Percentiles rank a stretch among this genome's conserved stretches.
Conservation (phyloP, 768 basidiomycete species). For the Psilocybe tampanensis region DNA sequence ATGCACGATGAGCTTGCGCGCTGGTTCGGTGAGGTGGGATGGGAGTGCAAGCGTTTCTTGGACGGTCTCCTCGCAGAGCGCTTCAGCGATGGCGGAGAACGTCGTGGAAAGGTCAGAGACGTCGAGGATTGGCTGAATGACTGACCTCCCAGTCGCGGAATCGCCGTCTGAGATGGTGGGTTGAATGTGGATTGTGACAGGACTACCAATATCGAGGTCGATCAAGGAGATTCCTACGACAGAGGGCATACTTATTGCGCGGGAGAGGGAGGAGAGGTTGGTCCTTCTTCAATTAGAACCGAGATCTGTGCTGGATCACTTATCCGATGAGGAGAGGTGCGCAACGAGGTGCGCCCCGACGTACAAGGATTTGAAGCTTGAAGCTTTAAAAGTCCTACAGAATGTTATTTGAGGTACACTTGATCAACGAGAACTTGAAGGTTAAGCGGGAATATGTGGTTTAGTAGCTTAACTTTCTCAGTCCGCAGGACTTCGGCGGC, state of each 20-base stretch:
- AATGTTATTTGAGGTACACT: no score
- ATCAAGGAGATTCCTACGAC: constrained; percentile 13
- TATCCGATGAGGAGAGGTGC: no score
- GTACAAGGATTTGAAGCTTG: no score
- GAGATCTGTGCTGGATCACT: no score
- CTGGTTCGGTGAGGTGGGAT: constrained; percentile 4
- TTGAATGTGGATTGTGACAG: neutral
- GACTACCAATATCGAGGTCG: neutral
- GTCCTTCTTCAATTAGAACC: no score
- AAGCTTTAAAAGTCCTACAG: no score
- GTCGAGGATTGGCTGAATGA: constrained; percentile 1
- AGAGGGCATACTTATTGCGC: constrained; percentile 14
- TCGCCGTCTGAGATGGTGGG: constrained; percentile 4
- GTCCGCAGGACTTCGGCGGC: no score
- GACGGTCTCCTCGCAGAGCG: constrained; percentile 2
- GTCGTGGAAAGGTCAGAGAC: neutral
- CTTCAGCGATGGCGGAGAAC: constrained; percentile 1
- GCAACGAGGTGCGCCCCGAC: no score
- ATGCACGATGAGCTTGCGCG: neutral
- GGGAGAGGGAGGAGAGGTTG: no score
- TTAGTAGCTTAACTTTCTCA: no score
- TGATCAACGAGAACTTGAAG: no score
- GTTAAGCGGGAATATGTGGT: no score
- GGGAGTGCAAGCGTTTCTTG: constrained; percentile 3
- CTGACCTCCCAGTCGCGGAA: neutral